Evolutionary conservation across 495 filamentous ascomycete species (phyloP), one percentile per base, ranked within the genome.

Genomic region (Cenococcum geophilum): DNA sequence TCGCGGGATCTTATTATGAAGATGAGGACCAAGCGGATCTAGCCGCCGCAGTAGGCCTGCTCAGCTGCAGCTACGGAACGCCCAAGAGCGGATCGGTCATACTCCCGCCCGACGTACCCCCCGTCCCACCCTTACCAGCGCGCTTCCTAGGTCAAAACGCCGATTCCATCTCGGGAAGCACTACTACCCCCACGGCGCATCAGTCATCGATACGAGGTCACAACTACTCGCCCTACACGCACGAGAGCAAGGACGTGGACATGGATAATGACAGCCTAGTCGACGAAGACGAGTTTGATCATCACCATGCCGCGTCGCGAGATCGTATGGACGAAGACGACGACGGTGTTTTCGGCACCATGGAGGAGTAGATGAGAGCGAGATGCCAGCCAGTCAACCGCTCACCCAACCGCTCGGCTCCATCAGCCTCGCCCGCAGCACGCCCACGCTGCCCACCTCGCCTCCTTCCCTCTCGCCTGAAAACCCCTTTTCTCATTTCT

Each of bases 341-440:
- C 56, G 93, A 96, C 62, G 92, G 90, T 60, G 82, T 98, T 54
- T 98, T 98, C 78, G 93, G 93, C 22, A 83, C 82, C 60, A 97
- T 97, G 92, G 93, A 98, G 71, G 91, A 93, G 74, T 96, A 66
- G 48, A 32, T 5, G 16, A 20, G 22, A 36, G 54, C 4, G 16
- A 25, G 9, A 40, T 12, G 51, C 22, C 32, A 35, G 18, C 6
- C 22, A n/a, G 51, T 27, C 32, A 2, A 32, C 27, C 27, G 27
- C 6, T 32, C 16, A 10, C 9, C 43, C 43, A 48, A n/a, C n/a
- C n/a, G n/a, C n/a, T n/a, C n/a, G n/a, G n/a, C n/a, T n/a, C n/a
- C n/a, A n/a, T n/a, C n/a, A n/a, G 36, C 14, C 36, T 6, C 36
- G 36, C 36, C 36, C 6, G 8, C 14, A 40, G 6, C 14, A 40